phyloP scores from a whole-genome alignment of 495 filamentous ascomycete species.

The Penicillium pulvis region DNA sequence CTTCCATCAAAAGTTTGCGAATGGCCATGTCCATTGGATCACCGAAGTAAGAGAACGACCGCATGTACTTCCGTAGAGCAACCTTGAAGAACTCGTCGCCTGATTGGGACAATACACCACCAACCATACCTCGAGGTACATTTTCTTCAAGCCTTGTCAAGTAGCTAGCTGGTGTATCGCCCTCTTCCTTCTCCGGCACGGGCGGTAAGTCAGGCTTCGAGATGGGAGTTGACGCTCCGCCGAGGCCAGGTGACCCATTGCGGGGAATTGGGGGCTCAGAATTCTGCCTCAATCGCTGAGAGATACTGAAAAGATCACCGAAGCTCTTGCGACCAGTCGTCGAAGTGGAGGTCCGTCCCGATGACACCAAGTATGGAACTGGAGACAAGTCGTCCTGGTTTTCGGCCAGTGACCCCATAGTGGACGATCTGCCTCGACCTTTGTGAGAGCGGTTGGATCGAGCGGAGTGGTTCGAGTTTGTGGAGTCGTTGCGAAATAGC shows the following conservation, averaged over 20 bases:
- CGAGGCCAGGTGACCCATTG: constrained; percentile 53
- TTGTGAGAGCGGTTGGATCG: constrained; percentile 67
- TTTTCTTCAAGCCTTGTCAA: constrained; percentile 77
- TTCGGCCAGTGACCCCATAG: constrained; percentile 72
- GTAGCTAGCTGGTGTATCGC: constrained; percentile 89
- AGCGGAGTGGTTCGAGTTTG: constrained; percentile 67
- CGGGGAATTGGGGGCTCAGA: constrained; percentile 66
- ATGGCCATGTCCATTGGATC: constrained; percentile 98
- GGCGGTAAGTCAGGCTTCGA: constrained; percentile 70
- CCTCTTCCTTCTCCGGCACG: constrained; percentile 78
- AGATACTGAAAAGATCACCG: constrained; percentile 78
- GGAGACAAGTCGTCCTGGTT: constrained; percentile 57
- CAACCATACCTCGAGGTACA: constrained; percentile 76
- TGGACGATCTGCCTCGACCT: constrained; percentile 81
- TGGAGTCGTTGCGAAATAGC: constrained; percentile 62
- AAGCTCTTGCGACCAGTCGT: constrained; percentile 86
- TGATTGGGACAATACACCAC: constrained; percentile 78
- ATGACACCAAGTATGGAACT: constrained; percentile 60
- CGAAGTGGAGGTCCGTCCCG: constrained; percentile 74
- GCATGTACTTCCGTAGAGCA: constrained; percentile 90
- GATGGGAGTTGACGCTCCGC: constrained; percentile 65
- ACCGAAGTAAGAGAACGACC: constrained; percentile 88
- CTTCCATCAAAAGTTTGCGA: constrained; percentile 93
- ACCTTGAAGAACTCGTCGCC: constrained; percentile 80
- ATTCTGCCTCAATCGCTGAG: constrained; percentile 72